Base-by-base conservation (phyloP, 352 stramenopile genomes). In the Phytopythium helicoides region DNA sequence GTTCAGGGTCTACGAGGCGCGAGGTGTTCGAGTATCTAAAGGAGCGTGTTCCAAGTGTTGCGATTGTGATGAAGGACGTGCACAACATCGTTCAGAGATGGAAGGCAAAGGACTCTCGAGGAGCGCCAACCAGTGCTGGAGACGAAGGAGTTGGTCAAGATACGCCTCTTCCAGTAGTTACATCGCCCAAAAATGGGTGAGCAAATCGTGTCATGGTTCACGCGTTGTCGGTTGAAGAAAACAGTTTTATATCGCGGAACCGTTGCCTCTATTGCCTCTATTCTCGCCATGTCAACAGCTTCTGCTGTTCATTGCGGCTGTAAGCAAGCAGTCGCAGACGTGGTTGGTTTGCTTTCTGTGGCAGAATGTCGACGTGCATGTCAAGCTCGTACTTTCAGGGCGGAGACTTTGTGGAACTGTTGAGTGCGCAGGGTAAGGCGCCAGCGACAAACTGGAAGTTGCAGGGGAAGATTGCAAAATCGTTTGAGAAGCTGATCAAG, bases 401-500 rank as follows among this genome's bases (percentile, higher is more conserved):
- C 21, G 81, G 84, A 3, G 79, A 89, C 54, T 87, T 73, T 53
- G 76, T 94, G 14, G 86, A 96, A 65, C 61, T 95, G 11, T 66
- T 96, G 54, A 87, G 68, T 48, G 79, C 82, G 21, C 80, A 93
- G 47, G 85, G 85, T 28, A 92, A 89, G 38, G 54, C 82, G 3
- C 83, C 86, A 3, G 73, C 79, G 0, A 64, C 76, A 1, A 63
- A 66, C 9, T 92, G 85, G 81, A 89, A 86, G 42, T 52, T 92
- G 10, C 67, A 85, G 34, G 85, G 84, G 1, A 92, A 93, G 59
- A 85, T 94, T 48, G 55, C 70, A 26, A 89, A 89, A 50, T 71
- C 69, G 6, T 96, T 92, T 33, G 85, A 95, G 46, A 95, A 94
- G 48, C 34, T 56, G 0, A 87, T 92, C 48, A 90, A 82, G 45